phyloP scores from a whole-genome alignment of 2,329 filamentous ascomycete species.

The Rachicladosporium sp. region DNA sequence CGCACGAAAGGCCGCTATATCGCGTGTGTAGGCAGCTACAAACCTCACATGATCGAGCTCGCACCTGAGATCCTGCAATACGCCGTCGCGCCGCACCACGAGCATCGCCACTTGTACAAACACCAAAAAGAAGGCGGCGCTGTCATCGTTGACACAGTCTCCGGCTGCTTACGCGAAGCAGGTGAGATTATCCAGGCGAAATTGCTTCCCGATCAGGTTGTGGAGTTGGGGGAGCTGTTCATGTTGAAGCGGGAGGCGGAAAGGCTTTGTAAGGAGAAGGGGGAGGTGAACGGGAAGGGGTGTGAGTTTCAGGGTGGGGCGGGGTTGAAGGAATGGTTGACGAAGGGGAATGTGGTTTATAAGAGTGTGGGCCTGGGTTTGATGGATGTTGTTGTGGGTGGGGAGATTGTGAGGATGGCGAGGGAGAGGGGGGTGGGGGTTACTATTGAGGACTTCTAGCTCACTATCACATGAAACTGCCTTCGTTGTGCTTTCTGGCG shows the following conservation, averaged over 20 bases:
- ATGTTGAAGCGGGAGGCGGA: constrained; percentile 48
- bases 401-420: constrained; percentile 45
- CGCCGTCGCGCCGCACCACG: constrained; percentile 42
- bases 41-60: constrained; percentile 68
- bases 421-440: constrained; percentile 43
- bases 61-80: constrained; percentile 63
- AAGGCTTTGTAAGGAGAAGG: constrained; percentile 18
- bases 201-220: constrained; percentile 60
- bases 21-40: constrained; percentile 58
- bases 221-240: constrained; percentile 74
- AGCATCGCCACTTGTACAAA: constrained; percentile 51
- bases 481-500: too few relatives aligned
- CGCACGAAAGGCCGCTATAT: constrained; percentile 59
- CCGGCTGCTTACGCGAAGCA: constrained; percentile 68
- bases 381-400: constrained; percentile 55
- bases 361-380: constrained; percentile 57
- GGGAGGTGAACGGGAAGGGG: constrained; percentile 13
- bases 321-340: constrained; percentile 43
- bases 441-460: constrained; percentile 39
- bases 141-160: constrained; percentile 55
- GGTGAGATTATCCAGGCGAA: constrained; percentile 76
- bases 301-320: constrained; percentile 24
- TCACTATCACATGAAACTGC: too few relatives aligned
- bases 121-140: constrained; percentile 47
- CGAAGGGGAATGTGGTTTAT: constrained; percentile 53